Conservation (phyloP, 768 basidiomycete genomes). For the Boletellus ananas region DNA sequence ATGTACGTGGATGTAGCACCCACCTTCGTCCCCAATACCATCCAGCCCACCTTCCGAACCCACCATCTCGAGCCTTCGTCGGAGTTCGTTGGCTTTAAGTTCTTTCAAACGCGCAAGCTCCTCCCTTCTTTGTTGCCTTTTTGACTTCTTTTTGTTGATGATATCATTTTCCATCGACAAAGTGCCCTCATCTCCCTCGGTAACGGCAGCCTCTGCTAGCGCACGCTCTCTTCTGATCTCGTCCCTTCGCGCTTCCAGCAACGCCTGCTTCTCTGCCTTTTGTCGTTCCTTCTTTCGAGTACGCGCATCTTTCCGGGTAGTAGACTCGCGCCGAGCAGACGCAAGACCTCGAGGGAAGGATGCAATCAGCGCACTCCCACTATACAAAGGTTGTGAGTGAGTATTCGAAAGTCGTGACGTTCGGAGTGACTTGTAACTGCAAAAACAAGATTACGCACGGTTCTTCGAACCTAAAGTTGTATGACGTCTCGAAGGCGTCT, state of each 20-base stretch:
- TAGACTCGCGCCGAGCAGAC: conserved; percentile 69
- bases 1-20: not conserved
- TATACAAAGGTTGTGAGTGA: conserved; percentile 24
- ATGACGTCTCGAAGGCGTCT: conserved; percentile 91
- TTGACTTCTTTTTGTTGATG: conserved; percentile 42
- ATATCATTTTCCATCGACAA: conserved; percentile 47
- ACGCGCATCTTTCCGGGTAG: conserved; percentile 80
- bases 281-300: conserved; percentile 73
- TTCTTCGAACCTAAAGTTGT: conserved; percentile 98
- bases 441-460: conserved; percentile 53
- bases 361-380: conserved; percentile 60
- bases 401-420: not conserved
- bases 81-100: conserved; percentile 82
- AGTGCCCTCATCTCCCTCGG: conserved; percentile 45
- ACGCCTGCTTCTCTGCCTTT: conserved; percentile 54
- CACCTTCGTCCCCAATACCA: conserved; percentile 27
- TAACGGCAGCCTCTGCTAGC: conserved; percentile 60
- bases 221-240: conserved; percentile 71
- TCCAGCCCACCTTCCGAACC: conserved; percentile 63
- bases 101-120: conserved; percentile 77
- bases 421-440: not conserved
- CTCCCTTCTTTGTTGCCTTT: conserved; percentile 45
- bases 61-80: conserved; percentile 69
- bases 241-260: conserved; percentile 81
- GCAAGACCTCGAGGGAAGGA: conserved; percentile 74